A percentile compares a stretch with the other conserved stretches of the same genome.
These are phyloP conservation scores for Spathaspora sp. DNA, from an alignment of 805 yeast species.

Conservation along the genomic window DNA sequence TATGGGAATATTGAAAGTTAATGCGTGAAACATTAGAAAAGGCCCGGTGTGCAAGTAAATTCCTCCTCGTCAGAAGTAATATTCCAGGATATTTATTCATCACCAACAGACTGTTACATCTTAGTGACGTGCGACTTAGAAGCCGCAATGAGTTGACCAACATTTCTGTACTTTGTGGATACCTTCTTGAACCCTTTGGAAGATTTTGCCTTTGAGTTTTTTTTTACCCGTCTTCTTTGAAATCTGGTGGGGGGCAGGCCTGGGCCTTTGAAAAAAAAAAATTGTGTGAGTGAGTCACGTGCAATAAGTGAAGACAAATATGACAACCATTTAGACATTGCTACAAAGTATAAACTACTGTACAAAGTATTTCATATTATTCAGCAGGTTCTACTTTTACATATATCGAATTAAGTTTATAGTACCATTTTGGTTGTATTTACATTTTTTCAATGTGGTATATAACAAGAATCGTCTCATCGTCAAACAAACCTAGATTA, in stretches of 20 bases:
- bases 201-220: not conserved
- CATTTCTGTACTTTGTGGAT: not conserved
- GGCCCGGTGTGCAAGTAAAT: not conserved
- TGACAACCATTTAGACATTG: no score
- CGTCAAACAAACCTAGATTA: no score
- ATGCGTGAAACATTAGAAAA: not conserved
- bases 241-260: not conserved
- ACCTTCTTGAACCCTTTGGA: not conserved
- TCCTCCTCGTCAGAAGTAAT: not conserved
- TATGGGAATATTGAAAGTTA: not conserved
- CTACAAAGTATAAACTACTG: no score
- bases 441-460: no score
- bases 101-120: not conserved
- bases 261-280: not conserved
- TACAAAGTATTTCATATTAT: no score
- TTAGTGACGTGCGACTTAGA: not conserved
- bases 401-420: no score
- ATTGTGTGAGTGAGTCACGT: no score
- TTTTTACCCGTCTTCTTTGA: not conserved
- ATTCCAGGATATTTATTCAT: not conserved
- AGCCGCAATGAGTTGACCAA: constrained; percentile 1
- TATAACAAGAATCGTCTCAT: no score
- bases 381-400: no score
- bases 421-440: no score
- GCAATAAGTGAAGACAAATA: not conserved